Base-by-base conservation (phyloP, 1,139 yeast genomes). In the Hansenula lynferdii region DNA sequence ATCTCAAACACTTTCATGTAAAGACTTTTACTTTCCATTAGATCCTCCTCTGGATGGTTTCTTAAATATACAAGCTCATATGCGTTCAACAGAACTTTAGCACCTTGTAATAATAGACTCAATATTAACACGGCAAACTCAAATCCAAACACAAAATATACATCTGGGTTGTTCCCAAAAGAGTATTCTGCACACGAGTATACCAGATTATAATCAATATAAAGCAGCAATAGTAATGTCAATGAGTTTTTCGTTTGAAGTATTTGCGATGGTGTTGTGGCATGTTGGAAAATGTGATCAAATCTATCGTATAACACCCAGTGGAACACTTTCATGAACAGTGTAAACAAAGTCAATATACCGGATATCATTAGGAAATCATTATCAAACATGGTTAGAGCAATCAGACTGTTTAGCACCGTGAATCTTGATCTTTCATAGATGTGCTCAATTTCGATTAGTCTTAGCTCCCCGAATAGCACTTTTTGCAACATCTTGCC, bases 381-480 rank as follows among this genome's bases (percentile, higher is more conserved):
- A 44, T 77, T 84, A 28, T 69, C 61, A 65, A 77, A 76, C 54
- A 73, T 73, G 4, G 89, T 76, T 39, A 84, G 65, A 32, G 84
- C 77, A 58, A 86, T 67, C 35, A 86, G 61, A 34, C 84, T 67
- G 50, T 77, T 83, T 34, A 86, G 68, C 16, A 85, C 61, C 0
- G 95, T 84, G 44, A 78, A 70, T 63, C 84, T 75, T 11, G 79
- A 63, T 39, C 77, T 64, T 50, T 86, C 95, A 45, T 81, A 71
- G 18, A 90, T 65, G 54, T 84, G 89, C 50, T 90, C 96, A 35
- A 75, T 63, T 56, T 92, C 98, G 34, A 85, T 69, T 23, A 80
- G 64, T 39, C 96, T 67, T 39, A 92, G 64, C 40, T 78, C 80
- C 1, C 96, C 96, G 64, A 89, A 89, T 34, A 89, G 57, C 1